phyloP scores from a whole-genome alignment of 768 basidiomycete genomes.

The Boletellus ananas region DNA sequence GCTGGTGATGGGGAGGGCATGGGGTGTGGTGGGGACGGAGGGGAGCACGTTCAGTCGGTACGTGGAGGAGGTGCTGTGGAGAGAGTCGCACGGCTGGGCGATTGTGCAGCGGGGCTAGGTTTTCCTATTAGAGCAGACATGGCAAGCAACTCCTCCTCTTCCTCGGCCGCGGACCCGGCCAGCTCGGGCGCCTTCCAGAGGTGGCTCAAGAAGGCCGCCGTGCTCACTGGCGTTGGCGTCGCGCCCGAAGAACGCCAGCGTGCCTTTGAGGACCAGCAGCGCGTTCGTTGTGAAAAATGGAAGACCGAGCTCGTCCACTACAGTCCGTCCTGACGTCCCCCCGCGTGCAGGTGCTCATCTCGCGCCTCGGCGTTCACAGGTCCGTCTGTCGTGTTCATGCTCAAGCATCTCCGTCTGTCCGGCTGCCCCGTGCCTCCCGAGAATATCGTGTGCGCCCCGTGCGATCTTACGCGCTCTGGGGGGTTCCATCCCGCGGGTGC shows the following conservation, averaged over 20 bases:
- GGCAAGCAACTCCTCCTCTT: slow-evolving; percentile 26
- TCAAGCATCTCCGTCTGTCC: slow-evolving; percentile 78
- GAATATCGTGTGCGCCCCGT: slow-evolving; percentile 82
- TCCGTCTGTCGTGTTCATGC: slow-evolving; percentile 85
- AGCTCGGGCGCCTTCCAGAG: slow-evolving; percentile 38
- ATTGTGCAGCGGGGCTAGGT: slow-evolving; percentile 47
- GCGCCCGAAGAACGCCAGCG: slow-evolving; percentile 40
- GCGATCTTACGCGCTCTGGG: slow-evolving; percentile 69
- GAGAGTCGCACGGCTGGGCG: slow-evolving; percentile 47
- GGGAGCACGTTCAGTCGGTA: slow-evolving; percentile 75
- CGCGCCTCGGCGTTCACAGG: slow-evolving; percentile 43
- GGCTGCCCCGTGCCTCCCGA: slow-evolving; percentile 67
- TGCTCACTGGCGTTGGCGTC: slow-evolving; percentile 50
- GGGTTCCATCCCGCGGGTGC: slow-evolving; percentile 83
- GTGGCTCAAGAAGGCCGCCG: slow-evolving; percentile 49
- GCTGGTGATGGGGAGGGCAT: slow-evolving; percentile 58
- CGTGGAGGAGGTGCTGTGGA: slow-evolving; percentile 65
- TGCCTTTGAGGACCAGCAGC: slow-evolving; percentile 35
- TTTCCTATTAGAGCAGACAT: slow-evolving; percentile 23
- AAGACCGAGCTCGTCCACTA: slow-evolving; percentile 64
- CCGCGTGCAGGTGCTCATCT: slow-evolving; percentile 9
- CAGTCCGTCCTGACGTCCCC: slow-evolving; percentile 46
- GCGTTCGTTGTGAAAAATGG: slow-evolving; percentile 60
- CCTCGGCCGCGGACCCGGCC: slow-evolving; percentile 20
- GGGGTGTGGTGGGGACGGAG: slow-evolving; percentile 61